Base-by-base conservation (phyloP, 1,139 yeast species). In the Nematodospora anomalae region DNA sequence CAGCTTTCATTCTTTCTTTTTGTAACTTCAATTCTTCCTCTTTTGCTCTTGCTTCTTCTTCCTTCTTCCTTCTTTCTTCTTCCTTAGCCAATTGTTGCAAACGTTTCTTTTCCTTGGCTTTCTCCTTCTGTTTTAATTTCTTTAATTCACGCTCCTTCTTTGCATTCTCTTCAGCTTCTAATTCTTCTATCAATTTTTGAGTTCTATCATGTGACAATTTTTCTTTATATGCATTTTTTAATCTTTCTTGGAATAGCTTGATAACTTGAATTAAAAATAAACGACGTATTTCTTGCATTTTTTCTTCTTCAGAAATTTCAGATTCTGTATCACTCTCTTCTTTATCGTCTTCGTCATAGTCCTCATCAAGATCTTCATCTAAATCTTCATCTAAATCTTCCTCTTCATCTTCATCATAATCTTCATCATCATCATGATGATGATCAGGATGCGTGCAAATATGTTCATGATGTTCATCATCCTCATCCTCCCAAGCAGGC, bases 51-150 rank as follows among this genome's bases (percentile, higher is more conserved):
- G 58, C 58, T 37, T 80, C 87, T 31, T 75, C 83, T 50, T 81
- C 88, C 45, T 74, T 74, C 41, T 68, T 68, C 34, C 66, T 67
- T 35, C 76, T 70, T 55, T 85, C 95, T 47, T 84, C 90, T 53
- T 87, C 96, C 49, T 81, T 83, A 14, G 86, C 88, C 35, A 70
- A 68, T 52, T 81, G 85, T 45, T 75, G 81, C 28, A 75, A 70
- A 16, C 83, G 72, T 56, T 84, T 85, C 71, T 84, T 85, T 50
- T 86, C 94, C 55, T 82, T 81, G 40, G 83, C 80, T 62, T 80
- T 82, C 51, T 87, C 95, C 58, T 78, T 81, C 47, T 84, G 92
- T 42, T 74, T 74, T 44, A 74, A 70, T 53, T 82, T 83, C 60
- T 83, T 83, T 56, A 79, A 76, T 55, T 83, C 92, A 32, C 79